Conservation (phyloP, 1,139 yeast species). For the Pichia sp. region DNA sequence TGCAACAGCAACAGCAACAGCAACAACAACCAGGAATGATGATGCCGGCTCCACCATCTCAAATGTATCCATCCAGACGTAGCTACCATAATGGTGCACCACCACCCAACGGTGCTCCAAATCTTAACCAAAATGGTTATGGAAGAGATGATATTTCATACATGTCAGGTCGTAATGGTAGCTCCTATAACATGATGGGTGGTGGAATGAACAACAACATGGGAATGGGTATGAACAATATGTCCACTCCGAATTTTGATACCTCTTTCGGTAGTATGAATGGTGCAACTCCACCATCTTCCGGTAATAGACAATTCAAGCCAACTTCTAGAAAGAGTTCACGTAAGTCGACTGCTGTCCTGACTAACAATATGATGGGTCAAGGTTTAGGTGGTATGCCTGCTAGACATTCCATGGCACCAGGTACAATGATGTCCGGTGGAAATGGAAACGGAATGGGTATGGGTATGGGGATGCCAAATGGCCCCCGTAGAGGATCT, state of each 20-base stretch:
- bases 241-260: slow-evolving; percentile 9
- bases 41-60: no score
- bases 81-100: no score
- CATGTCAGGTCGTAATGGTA: slow-evolving; percentile 17
- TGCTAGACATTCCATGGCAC: slow-evolving; percentile 14
- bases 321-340: slow-evolving; percentile 28
- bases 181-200: slow-evolving; percentile 6
- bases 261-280: slow-evolving; percentile 9
- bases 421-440: no score
- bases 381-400: slow-evolving; percentile 7
- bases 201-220: neutral
- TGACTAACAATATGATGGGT: slow-evolving; percentile 16
- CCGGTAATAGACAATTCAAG: slow-evolving; percentile 21
- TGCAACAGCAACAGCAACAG: neutral
- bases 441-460: neutral
- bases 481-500: slow-evolving; percentile 6
- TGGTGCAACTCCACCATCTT: neutral
- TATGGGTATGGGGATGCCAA: no score
- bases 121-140: no score
- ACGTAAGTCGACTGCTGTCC: slow-evolving; percentile 24
- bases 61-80: no score
- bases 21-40: no score
- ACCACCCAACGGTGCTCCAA: slow-evolving; percentile 8
- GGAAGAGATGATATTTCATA: slow-evolving; percentile 20
- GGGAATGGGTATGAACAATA: no score